These are phyloP conservation scores for Aspergillus amoenus DNA, from an alignment of 2,329 filamentous ascomycete genomes.

Conservation along the genomic window DNA sequence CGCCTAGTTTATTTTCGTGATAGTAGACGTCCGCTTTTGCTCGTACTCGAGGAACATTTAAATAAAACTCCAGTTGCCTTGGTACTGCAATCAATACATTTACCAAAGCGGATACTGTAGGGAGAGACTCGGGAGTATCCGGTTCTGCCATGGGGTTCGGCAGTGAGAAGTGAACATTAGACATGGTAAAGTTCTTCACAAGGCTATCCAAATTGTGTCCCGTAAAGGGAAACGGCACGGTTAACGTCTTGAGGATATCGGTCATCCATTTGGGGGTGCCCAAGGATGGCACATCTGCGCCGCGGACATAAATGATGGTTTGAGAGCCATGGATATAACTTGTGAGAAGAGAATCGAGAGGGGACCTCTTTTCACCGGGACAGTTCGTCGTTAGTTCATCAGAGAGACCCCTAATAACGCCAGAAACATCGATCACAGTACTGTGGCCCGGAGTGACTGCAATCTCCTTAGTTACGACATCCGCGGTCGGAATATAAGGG, in stretches of 20 bases:
- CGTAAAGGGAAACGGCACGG: constrained; percentile 79
- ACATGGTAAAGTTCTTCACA: constrained; percentile 83
- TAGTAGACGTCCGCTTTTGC: constrained; percentile 82
- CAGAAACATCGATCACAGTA: constrained; percentile 68
- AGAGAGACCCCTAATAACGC: constrained; percentile 71
- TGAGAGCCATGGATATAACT: constrained; percentile 79
- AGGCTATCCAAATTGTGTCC: constrained; percentile 77
- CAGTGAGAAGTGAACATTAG: constrained; percentile 80
- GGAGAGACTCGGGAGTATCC: constrained; percentile 68
- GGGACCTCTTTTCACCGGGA: constrained; percentile 74
- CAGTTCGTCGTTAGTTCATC: constrained; percentile 70
- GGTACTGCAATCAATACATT: constrained; percentile 77
- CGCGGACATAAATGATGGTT: constrained; percentile 79
- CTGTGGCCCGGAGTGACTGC: constrained; percentile 67
- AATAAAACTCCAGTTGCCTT: constrained; percentile 79
- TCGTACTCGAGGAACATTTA: constrained; percentile 74
- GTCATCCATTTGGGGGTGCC: constrained; percentile 79
- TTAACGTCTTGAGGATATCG: constrained; percentile 76
- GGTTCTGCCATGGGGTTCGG: constrained; percentile 79
- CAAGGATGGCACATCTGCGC: constrained; percentile 64
- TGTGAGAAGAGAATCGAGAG: constrained; percentile 76
- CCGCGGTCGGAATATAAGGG: constrained; percentile 74
- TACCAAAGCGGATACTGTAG: constrained; percentile 79
- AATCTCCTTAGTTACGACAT: constrained; percentile 68
- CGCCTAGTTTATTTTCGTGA: constrained; percentile 72